A percentile compares a stretch with the other conserved stretches of the same genome.
phyloP scores from a whole-genome alignment of 2,329 filamentous ascomycete genomes.

The Colletotrichum sansevieriae region DNA sequence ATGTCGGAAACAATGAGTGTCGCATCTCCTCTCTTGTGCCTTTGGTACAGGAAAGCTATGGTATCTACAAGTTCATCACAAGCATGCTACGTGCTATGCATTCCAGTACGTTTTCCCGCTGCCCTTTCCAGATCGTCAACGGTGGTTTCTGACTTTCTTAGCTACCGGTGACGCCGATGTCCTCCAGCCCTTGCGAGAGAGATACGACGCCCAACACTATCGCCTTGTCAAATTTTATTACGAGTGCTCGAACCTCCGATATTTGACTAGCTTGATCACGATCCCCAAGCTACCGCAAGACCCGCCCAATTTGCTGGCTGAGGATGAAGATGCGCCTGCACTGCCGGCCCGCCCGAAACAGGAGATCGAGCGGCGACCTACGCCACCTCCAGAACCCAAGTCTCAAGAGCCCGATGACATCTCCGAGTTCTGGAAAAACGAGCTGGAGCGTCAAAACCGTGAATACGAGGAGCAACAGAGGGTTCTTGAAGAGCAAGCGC shows the following conservation, averaged over 20 bases:
- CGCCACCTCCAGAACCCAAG: conserved; percentile 76
- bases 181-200: conserved; percentile 84
- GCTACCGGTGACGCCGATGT: conserved; percentile 95
- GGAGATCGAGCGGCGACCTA: conserved; percentile 77
- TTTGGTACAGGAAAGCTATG: conserved; percentile 96
- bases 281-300: conserved; percentile 96
- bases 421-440: conserved; percentile 97
- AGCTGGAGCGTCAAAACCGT: conserved; percentile 89
- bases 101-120: conserved; percentile 73
- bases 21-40: conserved; percentile 94
- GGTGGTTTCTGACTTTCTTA: conserved; percentile 51
- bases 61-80: conserved; percentile 99
- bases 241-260: conserved; percentile 97
- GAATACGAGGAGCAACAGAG: conserved; percentile 96
- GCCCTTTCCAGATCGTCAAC: conserved; percentile 26
- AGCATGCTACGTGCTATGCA: conserved; percentile 99
- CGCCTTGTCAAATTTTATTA: conserved; percentile 98
- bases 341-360: conserved; percentile 84
- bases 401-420: conserved; percentile 92
- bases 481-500: conserved; percentile 87
- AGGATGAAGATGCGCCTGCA: conserved; percentile 86
- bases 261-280: conserved; percentile 94
- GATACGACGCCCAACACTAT: conserved; percentile 97
- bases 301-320: conserved; percentile 87
- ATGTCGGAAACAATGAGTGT: conserved; percentile 94